phyloP scores from a whole-genome alignment of 2,329 filamentous ascomycete genomes.

The Aschersonia sp. region DNA sequence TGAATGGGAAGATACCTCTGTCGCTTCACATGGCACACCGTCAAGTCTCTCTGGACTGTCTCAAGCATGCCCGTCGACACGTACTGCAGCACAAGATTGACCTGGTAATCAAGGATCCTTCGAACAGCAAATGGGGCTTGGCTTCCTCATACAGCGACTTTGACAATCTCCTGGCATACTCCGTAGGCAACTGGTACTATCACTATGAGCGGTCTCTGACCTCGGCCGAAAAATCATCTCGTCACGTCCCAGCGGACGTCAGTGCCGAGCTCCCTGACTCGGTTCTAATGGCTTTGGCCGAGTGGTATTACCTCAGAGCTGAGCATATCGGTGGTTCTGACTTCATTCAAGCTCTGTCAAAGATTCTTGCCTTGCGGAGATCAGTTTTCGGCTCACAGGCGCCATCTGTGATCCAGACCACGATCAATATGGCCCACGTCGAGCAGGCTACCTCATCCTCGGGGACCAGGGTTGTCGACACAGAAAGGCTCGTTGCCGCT shows the following conservation, averaged over 20 bases:
- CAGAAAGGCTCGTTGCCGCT: not conserved
- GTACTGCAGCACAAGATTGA: too few relatives aligned
- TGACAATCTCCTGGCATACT: too few relatives aligned
- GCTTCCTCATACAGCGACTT: too few relatives aligned
- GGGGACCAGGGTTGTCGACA: not conserved
- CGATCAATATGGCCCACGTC: not conserved
- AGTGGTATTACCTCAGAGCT: not conserved
- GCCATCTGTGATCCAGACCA: not conserved
- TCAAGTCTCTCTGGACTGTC: too few relatives aligned
- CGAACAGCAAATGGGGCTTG: too few relatives aligned
- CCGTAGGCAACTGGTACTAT: too few relatives aligned
- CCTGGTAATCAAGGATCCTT: too few relatives aligned
- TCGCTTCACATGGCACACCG: too few relatives aligned
- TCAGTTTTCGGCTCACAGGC: not conserved
- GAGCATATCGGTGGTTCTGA: not conserved
- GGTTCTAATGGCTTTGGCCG: not conserved
- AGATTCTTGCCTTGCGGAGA: not conserved
- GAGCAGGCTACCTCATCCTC: not conserved
- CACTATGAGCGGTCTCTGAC: too few relatives aligned
- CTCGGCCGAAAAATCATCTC: not conserved
- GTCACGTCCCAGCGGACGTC: not conserved
- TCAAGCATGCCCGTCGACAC: too few relatives aligned
- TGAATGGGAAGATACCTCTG: too few relatives aligned
- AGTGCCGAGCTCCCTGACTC: not conserved
- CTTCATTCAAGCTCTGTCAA: not conserved